Base-by-base conservation (phyloP, 2,329 filamentous ascomycete species). In the Capronia coronata region DNA sequence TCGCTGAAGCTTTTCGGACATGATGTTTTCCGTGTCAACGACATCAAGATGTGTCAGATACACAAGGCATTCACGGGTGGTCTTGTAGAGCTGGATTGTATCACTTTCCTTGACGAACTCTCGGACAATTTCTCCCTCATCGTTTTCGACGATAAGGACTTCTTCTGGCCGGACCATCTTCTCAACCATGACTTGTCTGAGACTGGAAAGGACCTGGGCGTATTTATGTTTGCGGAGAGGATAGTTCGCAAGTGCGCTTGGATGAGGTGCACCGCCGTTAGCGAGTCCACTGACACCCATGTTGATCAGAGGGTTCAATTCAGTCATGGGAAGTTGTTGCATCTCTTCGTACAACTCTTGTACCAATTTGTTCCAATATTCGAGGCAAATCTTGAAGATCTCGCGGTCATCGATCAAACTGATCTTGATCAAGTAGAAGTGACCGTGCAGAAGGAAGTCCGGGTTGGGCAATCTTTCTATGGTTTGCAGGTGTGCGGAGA, bases 81-180 rank as follows among this genome's bases (percentile, higher is more conserved):
- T 97, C 78, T 98, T 98, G 79, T 98, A 98, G 1, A 98, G 79
- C 70, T 98, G 93, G 38, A 98, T 96, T 0, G 93, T 98, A 68
- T 98, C 93, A 62, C 90, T 95, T 72, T 98, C 93, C 75, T 98
- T 98, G 66, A 98, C 93, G 59, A 98, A 98, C 65, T 98, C 93
- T 61, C 93, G 87, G 23, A 98, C 93, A 61, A 98, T 98, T 67
- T 98, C 93, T 56, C 94, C 93, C 70, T 98, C 93, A 56, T 98
- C 93, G 67, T 98, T 98, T 71, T 98, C 93, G n/a, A 98, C 93
- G 63, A 98, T 94, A 61, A 98, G 70, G 7, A 98, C 94, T 71
- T 98, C 94, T 71, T 98, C 93, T 0, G 93, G 93, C 37, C 90
- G 82, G 25, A 98, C 93, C 93, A 98, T 98, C 76, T 96, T 96